Percentiles rank a stretch among this genome's conserved stretches.
Conservation (phyloP, 148 eudicot species). For the Pharnaceum exiguum region DNA sequence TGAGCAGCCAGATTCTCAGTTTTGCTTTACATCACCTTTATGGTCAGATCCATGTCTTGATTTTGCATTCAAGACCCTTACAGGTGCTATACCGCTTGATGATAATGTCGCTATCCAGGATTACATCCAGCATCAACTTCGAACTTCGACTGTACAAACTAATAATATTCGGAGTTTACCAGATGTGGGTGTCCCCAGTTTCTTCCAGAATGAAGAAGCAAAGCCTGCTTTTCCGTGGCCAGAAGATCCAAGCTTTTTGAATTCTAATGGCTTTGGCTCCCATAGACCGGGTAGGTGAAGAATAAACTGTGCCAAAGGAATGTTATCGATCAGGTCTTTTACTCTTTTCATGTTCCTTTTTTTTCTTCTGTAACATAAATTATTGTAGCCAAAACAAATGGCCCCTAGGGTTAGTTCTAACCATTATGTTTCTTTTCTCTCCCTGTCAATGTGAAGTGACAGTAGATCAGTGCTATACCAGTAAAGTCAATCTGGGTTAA, state of each 20-base stretch:
- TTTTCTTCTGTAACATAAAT: slow-evolving; percentile 14
- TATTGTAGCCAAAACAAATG: slow-evolving; percentile 6
- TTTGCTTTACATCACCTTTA: slow-evolving; percentile 34
- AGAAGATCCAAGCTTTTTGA: slow-evolving; percentile 20
- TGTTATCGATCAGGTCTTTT: background rate
- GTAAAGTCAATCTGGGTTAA: too few species aligned
- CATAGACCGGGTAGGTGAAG: slow-evolving; percentile 22
- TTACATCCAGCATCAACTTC: slow-evolving; percentile 35
- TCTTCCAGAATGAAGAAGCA: slow-evolving; percentile 17
- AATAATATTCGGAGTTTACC: slow-evolving; percentile 8
- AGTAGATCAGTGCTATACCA: background rate
- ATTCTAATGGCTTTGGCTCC: slow-evolving; percentile 17
- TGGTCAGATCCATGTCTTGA: slow-evolving; percentile 83
- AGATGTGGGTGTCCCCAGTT: slow-evolving; percentile 16
- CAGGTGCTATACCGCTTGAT: slow-evolving; percentile 68
- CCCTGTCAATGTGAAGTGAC: background rate
- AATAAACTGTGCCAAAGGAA: background rate
- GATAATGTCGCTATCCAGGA: slow-evolving; percentile 47
- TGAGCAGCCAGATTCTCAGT: slow-evolving; percentile 19
- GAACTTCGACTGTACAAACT: slow-evolving; percentile 24
- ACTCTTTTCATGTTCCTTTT: slow-evolving; percentile 5
- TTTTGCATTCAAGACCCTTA: slow-evolving; percentile 75
- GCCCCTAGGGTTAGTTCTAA: slow-evolving; percentile 18
- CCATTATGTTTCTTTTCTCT: slow-evolving; percentile 9
- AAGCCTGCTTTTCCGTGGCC: slow-evolving; percentile 13